Evolutionary conservation across 768 basidiomycete genomes (phyloP), one percentile per base, ranked within the genome.

Genomic region (Lactarius sp.): DNA sequence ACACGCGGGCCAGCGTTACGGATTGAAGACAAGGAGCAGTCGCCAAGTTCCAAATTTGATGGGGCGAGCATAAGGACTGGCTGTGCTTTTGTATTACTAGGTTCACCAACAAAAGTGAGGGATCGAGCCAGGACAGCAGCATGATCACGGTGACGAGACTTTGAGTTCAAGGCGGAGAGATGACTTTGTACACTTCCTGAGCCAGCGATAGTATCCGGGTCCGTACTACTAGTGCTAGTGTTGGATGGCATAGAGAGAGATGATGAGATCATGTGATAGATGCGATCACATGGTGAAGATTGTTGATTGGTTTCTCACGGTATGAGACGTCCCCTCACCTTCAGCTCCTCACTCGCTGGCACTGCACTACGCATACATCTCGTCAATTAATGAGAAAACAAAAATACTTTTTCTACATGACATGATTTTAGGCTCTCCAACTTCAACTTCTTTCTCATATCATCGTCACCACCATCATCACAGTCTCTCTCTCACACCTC

Each of bases 301-400:
- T 57, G 65, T 68, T 68, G 65, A 66, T 33, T 27, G 14, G 13
- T 52, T 68, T 68, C 67, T 37, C 67, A 68, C 67, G 67, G 33
- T 10, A 6, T 9, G 2, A 2, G 6, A 18, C 42, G 16, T 16
- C 6, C 18, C 42, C 39, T 42, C 16, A 41, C 2, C 16, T 16
- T 42, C 16, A 41, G 0, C 16, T 16, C 6, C 6, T 44, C 14
- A 4, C 6, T 16, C 42, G 5, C 16, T 18, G 13, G 13, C 27
- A 27, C 10, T 18, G 7, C 14, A 44, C 14, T 27, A 7, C 42
- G 42, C 42, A 44, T 44, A 44, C 18, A 51, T 27, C 20, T 51
- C 37, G 16, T 44, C 58, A 49, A 55, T 4, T 39, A 55, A 42
- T 39, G 31, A 10, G 27, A 39, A 53, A 64, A 64, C 39, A 41